Evolutionary conservation across 495 filamentous ascomycete genomes (phyloP), one percentile per base, ranked within the genome.

Genomic region (Parmelia sp.): DNA sequence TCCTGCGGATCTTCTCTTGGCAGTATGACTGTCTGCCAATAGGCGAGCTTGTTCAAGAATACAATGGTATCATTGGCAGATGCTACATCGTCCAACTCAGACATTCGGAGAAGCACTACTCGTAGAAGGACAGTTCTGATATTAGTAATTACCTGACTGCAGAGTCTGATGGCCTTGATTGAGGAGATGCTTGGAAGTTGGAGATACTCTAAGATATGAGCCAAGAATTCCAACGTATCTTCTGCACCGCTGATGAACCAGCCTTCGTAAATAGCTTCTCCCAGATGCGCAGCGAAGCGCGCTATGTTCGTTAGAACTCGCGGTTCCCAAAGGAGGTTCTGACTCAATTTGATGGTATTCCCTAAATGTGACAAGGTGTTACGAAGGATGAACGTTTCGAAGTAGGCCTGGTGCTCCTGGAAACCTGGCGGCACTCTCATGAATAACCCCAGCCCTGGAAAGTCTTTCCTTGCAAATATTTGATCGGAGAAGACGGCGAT

Each of bases 21-120:
- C n/a, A 97, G 78, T 40, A 97, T 82, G 31, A 96, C 89, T 17
- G 89, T 90, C 71, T 97, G 94, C 94, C 94, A 98, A 73, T 97
- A 97, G 4, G 88, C 83, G 67, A 98, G 82, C 69, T 90, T 93
- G 47, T 90, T 80, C 73, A 98, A 80, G 60, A 91, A 90, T 10
- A 77, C 73, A 6, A 88, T 73, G 6, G 88, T 82, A 39, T 89
- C 84, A 12, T 75, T 65, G 39, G 84, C 79, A 40, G 82, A 76
- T 4, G 75, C 77, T 59, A 84, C 76, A 39, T 89, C 86, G 60
- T 92, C 88, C 60, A 90, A 82, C 68, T 96, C 91, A 4, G 91
- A 96, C 21, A 98, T 79, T 62, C 88, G 81, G 29, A 96, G 83
- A 35, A 97, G 79, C 21, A 88, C 80, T 17, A 96, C 79, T 62